These are phyloP conservation scores for Yamadazyma membranifaciens DNA, from an alignment of 1,139 yeast species.

Conservation along the genomic window DNA sequence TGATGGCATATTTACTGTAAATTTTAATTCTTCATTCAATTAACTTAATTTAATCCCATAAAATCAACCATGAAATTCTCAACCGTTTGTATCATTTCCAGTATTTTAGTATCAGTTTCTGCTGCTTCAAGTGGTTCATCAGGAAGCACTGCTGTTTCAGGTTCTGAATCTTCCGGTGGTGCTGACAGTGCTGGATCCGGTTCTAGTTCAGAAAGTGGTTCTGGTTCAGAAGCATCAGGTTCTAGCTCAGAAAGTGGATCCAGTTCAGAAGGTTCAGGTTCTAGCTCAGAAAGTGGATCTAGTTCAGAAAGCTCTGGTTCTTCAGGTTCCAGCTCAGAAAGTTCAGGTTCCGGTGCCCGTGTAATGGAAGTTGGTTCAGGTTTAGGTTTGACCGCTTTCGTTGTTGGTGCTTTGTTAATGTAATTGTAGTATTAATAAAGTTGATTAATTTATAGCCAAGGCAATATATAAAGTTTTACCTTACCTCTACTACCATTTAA, in stretches of 20 bases:
- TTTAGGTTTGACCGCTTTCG: conserved; percentile 14
- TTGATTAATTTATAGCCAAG: too few species aligned
- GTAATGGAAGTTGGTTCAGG: conserved; percentile 14
- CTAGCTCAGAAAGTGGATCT: conserved; percentile 18
- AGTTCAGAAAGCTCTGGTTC: conserved; percentile 22
- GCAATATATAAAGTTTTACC: not conserved
- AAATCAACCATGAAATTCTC: conserved; percentile 17
- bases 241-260: conserved; percentile 17
- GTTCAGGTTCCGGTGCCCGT: conserved; percentile 18
- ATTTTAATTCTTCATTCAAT: not conserved
- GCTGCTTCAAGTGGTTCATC: conserved; percentile 11
- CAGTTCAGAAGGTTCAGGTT: conserved; percentile 15
- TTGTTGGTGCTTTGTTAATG: conserved; percentile 16
- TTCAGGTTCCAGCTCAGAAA: conserved; percentile 21
- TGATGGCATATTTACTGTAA: not conserved
- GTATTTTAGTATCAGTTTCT: conserved; percentile 16
- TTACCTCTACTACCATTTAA: too few species aligned
- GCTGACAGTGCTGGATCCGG: conserved; percentile 6
- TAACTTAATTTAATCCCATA: not conserved
- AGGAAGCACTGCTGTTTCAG: conserved; percentile 9
- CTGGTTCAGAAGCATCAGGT: conserved; percentile 8
- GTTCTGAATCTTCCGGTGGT: not conserved
- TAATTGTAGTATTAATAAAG: conserved; percentile 4
- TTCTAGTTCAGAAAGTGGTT: conserved; percentile 9
- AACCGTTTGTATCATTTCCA: conserved; percentile 14